A percentile compares a stretch with the other conserved stretches of the same genome.
Evolutionary conservation across 2,329 filamentous ascomycete genomes (phyloP).

Genomic region (Botrytis pseudocinerea): DNA sequence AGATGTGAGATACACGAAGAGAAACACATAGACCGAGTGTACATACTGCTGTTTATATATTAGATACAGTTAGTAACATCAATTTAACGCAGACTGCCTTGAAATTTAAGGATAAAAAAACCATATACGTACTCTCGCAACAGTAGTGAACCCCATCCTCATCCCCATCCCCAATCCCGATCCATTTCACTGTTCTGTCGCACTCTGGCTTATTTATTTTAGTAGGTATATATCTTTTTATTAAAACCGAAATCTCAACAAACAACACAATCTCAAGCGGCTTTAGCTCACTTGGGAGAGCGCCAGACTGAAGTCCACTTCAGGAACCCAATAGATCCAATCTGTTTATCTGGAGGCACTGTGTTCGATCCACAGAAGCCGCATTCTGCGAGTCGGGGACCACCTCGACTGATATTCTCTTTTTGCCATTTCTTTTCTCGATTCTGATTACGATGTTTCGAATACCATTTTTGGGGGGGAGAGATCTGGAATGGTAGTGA

Average conservation of each 20-base stretch:
- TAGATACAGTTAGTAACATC: too few relatives aligned
- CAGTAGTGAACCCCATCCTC: too few relatives aligned
- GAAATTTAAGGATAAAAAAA: neutral
- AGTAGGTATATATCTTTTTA: neutral
- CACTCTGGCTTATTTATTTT: too few relatives aligned
- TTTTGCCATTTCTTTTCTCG: neutral
- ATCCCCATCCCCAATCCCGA: too few relatives aligned
- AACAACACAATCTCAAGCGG: neutral
- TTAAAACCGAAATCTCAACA: rapidly evolving
- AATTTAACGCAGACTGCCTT: neutral
- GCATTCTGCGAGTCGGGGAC: neutral
- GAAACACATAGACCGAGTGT: neutral
- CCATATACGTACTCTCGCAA: neutral
- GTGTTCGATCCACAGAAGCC: constrained; percentile 4
- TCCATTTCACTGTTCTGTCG: neutral
- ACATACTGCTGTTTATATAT: neutral
- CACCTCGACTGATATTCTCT: neutral
- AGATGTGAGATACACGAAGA: neutral
- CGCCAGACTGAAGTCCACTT: constrained; percentile 1
- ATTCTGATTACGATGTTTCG: neutral
- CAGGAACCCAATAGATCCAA: neutral
- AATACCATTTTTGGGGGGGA: neutral
- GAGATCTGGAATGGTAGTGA: neutral
- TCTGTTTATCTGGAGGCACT: constrained; percentile 3
- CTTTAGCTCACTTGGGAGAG: constrained; percentile 1